Percentiles rank a stretch among this genome's conserved stretches.
Evolutionary conservation across 768 basidiomycete species (phyloP).

Genomic region (Pulveroboletus sp.): DNA sequence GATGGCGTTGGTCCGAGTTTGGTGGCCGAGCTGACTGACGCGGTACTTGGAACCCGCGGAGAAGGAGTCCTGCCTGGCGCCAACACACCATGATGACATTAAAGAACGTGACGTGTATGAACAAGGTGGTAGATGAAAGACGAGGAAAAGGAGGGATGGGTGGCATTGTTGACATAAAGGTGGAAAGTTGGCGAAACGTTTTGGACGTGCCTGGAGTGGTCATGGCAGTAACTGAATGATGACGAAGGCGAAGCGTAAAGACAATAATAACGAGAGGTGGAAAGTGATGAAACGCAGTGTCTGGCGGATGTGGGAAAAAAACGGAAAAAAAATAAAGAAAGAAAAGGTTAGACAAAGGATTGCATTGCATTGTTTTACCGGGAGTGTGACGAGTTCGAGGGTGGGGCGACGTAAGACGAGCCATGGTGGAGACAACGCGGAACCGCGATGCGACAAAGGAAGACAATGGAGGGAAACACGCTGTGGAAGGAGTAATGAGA

Average conservation of each 20-base stretch:
- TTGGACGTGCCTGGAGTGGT: background rate
- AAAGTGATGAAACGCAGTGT: background rate
- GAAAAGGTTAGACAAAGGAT: background rate
- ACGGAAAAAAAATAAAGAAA: background rate
- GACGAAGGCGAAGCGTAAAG: background rate
- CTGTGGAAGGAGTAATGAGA: constrained; percentile 15
- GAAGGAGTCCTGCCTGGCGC: no score
- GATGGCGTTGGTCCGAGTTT: no score
- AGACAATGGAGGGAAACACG: constrained; percentile 15
- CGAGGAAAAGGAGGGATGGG: no score
- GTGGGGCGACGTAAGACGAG: constrained; percentile 16
- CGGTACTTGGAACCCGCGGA: no score
- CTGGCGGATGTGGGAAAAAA: background rate
- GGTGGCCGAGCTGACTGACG: no score
- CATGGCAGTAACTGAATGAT: background rate
- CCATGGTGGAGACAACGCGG: constrained; percentile 22
- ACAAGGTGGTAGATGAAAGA: no score
- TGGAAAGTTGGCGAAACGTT: no score
- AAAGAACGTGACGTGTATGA: no score
- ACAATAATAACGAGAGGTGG: constrained; percentile 5
- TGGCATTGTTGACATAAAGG: no score
- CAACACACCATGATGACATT: no score
- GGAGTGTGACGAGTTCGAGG: constrained; percentile 16
- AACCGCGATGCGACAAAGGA: constrained; percentile 18
- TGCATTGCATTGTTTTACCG: background rate